Conservation (phyloP, 495 filamentous ascomycete genomes). For the Staphylotrichum longicolle region DNA sequence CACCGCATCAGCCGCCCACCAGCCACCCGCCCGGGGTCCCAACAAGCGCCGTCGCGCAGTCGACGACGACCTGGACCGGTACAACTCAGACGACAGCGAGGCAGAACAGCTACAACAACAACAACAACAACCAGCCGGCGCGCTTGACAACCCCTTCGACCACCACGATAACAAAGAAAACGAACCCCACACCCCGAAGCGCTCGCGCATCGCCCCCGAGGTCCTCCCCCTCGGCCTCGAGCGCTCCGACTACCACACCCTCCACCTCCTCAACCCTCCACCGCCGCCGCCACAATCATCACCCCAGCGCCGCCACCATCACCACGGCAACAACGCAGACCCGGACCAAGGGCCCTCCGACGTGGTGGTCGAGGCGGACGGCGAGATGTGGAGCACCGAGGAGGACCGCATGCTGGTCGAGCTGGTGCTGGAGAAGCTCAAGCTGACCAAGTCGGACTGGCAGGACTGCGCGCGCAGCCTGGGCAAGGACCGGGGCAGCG, state of each 20-base stretch:
- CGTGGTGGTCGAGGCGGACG: slow-evolving; percentile 45
- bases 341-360: slow-evolving; percentile 31
- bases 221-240: slow-evolving; percentile 66
- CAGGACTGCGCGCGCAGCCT: slow-evolving; percentile 72
- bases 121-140: slow-evolving; percentile 41
- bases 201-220: slow-evolving; percentile 62
- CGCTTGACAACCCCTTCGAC: background rate
- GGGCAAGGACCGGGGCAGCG: slow-evolving; percentile 61
- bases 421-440: slow-evolving; percentile 71
- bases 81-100: slow-evolving; percentile 44
- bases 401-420: slow-evolving; percentile 71
- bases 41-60: slow-evolving; percentile 62
- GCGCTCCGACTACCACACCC: slow-evolving; percentile 60
- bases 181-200: slow-evolving; percentile 63
- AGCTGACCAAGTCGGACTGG: slow-evolving; percentile 71
- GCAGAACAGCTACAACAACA: slow-evolving; percentile 33
- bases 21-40: slow-evolving; percentile 43
- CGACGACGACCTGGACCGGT: slow-evolving; percentile 52
- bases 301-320: no score
- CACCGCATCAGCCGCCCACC: slow-evolving; percentile 37
- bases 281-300: no score
- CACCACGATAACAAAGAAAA: slow-evolving; percentile 14
- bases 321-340: slow-evolving; percentile 25
- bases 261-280: slow-evolving; percentile 33
- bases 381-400: slow-evolving; percentile 58